phyloP scores from a whole-genome alignment of 441 rosid genomes.

The Metrosideros polymorpha region DNA sequence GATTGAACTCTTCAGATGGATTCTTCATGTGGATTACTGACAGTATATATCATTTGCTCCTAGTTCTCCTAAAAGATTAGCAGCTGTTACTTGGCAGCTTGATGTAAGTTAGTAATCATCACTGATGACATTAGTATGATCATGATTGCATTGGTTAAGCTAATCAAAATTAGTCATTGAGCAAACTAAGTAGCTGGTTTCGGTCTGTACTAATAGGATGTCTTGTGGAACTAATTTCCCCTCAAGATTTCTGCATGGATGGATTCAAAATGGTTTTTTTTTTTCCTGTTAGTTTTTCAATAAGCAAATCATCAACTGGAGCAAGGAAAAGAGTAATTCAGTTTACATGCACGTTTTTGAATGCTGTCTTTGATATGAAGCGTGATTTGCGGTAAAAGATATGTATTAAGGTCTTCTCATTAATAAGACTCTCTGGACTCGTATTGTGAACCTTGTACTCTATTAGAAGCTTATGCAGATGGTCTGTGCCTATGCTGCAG shows the following conservation, averaged over 20 bases:
- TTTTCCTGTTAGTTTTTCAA: background rate
- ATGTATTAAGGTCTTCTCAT: background rate
- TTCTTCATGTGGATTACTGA: background rate
- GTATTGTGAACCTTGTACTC: background rate
- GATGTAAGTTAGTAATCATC: background rate
- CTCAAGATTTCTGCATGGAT: background rate
- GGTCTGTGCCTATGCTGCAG: slow-evolving; percentile 23
- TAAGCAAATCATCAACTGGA: background rate
- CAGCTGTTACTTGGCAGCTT: background rate
- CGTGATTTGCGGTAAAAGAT: background rate
- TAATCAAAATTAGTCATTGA: background rate
- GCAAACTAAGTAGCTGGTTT: background rate
- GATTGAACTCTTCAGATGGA: background rate
- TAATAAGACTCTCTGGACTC: background rate
- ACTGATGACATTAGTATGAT: background rate
- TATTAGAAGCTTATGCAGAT: background rate
- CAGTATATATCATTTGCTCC: background rate
- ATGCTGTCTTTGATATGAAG: background rate
- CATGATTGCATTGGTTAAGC: background rate
- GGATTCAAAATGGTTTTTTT: background rate
- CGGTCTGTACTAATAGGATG: background rate
- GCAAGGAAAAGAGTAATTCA: background rate
- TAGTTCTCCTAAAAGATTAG: background rate
- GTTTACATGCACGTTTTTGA: background rate
- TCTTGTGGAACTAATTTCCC: background rate